These are phyloP conservation scores for Macrolepiota albuminosa DNA, from an alignment of 768 basidiomycete species.

Conservation along the genomic window DNA sequence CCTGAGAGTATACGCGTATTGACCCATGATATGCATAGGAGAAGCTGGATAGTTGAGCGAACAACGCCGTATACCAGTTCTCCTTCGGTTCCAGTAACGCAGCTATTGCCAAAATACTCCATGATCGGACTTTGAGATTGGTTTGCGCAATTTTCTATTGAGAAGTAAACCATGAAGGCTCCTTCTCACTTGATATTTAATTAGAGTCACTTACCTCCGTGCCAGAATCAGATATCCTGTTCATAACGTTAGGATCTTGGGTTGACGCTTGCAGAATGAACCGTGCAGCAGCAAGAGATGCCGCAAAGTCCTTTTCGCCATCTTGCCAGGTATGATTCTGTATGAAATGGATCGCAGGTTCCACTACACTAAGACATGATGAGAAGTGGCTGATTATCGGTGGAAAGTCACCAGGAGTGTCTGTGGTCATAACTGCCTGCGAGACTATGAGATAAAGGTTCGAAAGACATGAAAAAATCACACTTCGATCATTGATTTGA, in stretches of 20 bases:
- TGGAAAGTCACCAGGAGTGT: conserved; percentile 22
- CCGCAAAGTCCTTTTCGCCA: conserved; percentile 46
- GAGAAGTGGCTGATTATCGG: conserved; percentile 27
- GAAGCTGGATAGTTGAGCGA: conserved; percentile 49
- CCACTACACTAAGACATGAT: conserved; percentile 36
- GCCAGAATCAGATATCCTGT: conserved; percentile 30
- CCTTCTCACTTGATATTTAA: no score
- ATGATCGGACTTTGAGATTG: conserved; percentile 45
- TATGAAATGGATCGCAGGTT: conserved; percentile 50
- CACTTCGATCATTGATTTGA: conserved; percentile 54
- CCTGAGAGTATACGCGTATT: conserved; percentile 36
- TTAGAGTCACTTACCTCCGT: conserved; percentile 26
- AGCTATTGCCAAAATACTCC: conserved; percentile 60
- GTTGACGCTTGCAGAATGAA: conserved; percentile 46
- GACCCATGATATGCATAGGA: conserved; percentile 39
- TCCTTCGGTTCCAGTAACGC: conserved; percentile 39
- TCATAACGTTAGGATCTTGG: conserved; percentile 37
- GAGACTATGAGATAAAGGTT: neutral
- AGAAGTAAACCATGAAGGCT: neutral
- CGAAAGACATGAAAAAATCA: neutral
- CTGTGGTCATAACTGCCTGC: conserved; percentile 24
- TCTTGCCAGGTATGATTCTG: conserved; percentile 45
- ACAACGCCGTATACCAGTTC: conserved; percentile 36
- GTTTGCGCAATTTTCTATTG: conserved; percentile 29
- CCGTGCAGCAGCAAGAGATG: conserved; percentile 46